Evolutionary conservation across 2,329 filamentous ascomycete species (phyloP), one percentile per base, ranked within the genome.

Genomic region (Colletotrichum tabaci): DNA sequence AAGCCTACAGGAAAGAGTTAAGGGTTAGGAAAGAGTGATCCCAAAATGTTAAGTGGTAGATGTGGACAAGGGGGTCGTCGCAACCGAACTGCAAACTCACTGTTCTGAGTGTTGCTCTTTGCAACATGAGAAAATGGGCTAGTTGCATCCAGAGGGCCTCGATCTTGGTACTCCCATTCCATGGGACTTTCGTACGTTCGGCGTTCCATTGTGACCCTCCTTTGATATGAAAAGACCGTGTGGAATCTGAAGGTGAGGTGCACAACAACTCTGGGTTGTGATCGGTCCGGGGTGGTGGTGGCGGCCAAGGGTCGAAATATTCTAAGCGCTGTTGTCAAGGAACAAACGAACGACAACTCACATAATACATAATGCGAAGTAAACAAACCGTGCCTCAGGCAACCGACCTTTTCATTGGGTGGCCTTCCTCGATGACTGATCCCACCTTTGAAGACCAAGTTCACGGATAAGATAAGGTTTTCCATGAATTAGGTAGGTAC

Each of bases 161-260:
- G 80, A 72, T 84, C 85, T 75, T 91, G 86, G 79, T 90, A 92
- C 78, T 92, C 88, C 88, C 88, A 92, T 76, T 92, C 90, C 90
- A 92, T 92, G 74, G 84, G 89, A 73, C 88, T 84, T 80, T 91
- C 89, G 74, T 84, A 87, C 2, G 87, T 89, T 76, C 90, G 84
- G 74, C 84, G 84, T 65, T 89, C 85, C 85, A 88, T 90, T 75
- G 67, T 74, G 50, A 42, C 60, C 18, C 35, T 60, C 18, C 47
- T 70, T 65, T 60, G 30, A 44, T 64, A 42, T 9, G 21, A 46
- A 62, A 52, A 55, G 58, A 53, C n/a, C 30, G 52, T n/a, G 26
- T 49, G 21, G 30, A 57, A 67, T 42, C n/a, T 71, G 63, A 38
- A 44, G 49, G 57, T 35, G 44, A 57, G 57, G 16, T 16, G 44